phyloP scores from a whole-genome alignment of 495 filamentous ascomycete species.

The Aspergillus asperescens region DNA sequence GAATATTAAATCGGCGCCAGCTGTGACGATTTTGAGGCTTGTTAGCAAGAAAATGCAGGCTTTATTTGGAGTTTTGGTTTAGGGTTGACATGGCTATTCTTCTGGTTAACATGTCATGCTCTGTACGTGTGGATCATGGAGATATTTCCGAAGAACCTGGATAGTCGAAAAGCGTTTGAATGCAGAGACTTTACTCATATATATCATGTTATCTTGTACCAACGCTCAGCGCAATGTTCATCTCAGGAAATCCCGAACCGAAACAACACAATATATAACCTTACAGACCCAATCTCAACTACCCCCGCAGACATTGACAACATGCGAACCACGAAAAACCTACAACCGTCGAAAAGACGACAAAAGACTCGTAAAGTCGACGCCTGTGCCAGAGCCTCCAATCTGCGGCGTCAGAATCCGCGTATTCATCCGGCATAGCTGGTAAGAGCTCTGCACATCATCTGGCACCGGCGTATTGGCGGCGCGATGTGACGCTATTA shows the following conservation, averaged over 20 bases:
- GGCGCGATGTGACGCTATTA: slow-evolving; percentile 15
- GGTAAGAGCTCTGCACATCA: slow-evolving; percentile 18
- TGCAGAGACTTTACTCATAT: background rate
- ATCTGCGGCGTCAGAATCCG: slow-evolving; percentile 13
- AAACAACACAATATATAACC: background rate
- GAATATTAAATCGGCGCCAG: background rate
- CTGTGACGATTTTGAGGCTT: background rate
- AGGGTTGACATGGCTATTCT: slow-evolving; percentile 11
- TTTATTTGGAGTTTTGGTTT: background rate
- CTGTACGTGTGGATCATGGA: no score
- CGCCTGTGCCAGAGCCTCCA: slow-evolving; percentile 1
- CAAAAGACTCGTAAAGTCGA: slow-evolving; percentile 10
- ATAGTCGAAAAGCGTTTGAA: no score
- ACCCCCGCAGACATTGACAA: background rate
- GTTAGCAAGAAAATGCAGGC: slow-evolving; percentile 8
- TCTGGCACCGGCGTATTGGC: slow-evolving; percentile 10
- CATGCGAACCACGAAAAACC: background rate
- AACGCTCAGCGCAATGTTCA: background rate
- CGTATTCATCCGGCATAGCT: slow-evolving; percentile 28
- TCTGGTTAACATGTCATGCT: background rate
- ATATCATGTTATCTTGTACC: background rate
- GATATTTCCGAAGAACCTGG: no score
- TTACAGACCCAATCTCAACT: background rate
- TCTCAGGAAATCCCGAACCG: background rate
- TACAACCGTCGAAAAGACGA: slow-evolving; percentile 10